phyloP scores from a whole-genome alignment of 2,329 filamentous ascomycete genomes.

The Pochonia chlamydosporia region DNA sequence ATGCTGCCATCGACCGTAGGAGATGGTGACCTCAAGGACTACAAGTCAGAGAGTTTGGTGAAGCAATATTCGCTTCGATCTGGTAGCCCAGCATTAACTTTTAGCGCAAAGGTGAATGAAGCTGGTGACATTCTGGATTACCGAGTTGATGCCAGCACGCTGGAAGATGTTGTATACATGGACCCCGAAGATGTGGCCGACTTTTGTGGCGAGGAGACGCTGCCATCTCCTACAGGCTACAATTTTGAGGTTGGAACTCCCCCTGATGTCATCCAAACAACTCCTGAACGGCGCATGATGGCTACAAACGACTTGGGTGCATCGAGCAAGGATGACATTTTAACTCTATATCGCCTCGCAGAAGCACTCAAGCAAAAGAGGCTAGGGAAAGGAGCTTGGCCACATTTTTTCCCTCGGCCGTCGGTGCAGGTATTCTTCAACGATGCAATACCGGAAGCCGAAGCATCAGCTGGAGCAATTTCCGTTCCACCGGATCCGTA shows the following conservation, averaged over 20 bases:
- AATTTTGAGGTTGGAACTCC: conserved; percentile 24
- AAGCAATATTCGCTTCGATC: conserved; percentile 48
- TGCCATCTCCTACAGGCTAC: conserved; percentile 13
- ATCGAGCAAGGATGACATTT: conserved; percentile 39
- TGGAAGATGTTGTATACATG: conserved; percentile 53
- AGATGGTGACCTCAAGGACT: conserved; percentile 21
- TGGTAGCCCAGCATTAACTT: conserved; percentile 50
- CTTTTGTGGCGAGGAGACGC: conserved; percentile 32
- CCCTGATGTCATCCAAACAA: conserved; percentile 9
- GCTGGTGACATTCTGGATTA: conserved; percentile 48
- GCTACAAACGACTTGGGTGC: conserved; percentile 34
- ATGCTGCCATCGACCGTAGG: conserved; percentile 47
- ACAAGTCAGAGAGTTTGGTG: conserved; percentile 34
- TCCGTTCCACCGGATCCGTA: conserved; percentile 41
- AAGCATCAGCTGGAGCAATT: conserved; percentile 6
- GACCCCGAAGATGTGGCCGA: conserved; percentile 44
- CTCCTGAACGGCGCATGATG: conserved; percentile 37
- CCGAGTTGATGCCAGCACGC: conserved; percentile 45
- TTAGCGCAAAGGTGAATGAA: conserved; percentile 52
- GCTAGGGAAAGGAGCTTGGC: conserved; percentile 42
- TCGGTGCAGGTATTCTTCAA: conserved; percentile 38
- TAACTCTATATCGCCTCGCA: conserved; percentile 41
- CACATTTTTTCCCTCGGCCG: conserved; percentile 38
- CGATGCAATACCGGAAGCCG: conserved; percentile 17
- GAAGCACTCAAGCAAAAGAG: conserved; percentile 37